Base-by-base conservation (phyloP, 2,329 filamentous ascomycete genomes). In the Coniella lustricola region DNA sequence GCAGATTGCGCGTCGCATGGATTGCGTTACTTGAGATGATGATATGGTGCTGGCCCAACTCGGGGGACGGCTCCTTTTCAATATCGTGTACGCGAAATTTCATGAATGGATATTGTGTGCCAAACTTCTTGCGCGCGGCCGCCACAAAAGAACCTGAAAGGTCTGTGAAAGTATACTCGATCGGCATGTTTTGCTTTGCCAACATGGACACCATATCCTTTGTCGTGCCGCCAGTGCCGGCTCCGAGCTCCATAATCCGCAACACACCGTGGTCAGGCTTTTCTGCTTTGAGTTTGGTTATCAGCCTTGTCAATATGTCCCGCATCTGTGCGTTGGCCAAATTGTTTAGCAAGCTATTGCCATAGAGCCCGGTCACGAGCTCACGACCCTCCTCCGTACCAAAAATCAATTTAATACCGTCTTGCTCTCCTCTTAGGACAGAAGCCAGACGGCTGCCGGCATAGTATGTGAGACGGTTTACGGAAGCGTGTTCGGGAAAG, bases 81-180 rank as follows among this genome's bases (percentile, higher is more conserved):
- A 66, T 60, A 42, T 68, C 60, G 21, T 60, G 56, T 0, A 53
- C 43, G 7, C 31, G 34, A 49, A 60, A 68, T 13, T 54, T 50
- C 59, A 67, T 63, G 32, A 57, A 59, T 1, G 54, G 54, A 40
- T 57, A 55, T 4, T 52, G 39, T 42, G 52, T 54, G 16, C n/a
- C n/a, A n/a, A 21, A 63, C 12, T 43, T 46, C 40, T 59, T 59
- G 3, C 59, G 55, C 2, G 62, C 63, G 1, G 54, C 52, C 1
- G 57, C 59, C 1, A 68, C 63, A 13, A 69, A 55, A 0, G 60
- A 60, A 1, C 58, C 29, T 2, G 64, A 58, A 2, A 72, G 50
- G 35, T 72, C 69, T 1, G 69, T 70, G 44, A 71, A 67, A 1
- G 63, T 67, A 50, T 71, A 72, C 36, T 61, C 56, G 20, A 67